Evolutionary conservation across 2,329 filamentous ascomycete genomes (phyloP).

Genomic region (Aspergillus unguis): DNA sequence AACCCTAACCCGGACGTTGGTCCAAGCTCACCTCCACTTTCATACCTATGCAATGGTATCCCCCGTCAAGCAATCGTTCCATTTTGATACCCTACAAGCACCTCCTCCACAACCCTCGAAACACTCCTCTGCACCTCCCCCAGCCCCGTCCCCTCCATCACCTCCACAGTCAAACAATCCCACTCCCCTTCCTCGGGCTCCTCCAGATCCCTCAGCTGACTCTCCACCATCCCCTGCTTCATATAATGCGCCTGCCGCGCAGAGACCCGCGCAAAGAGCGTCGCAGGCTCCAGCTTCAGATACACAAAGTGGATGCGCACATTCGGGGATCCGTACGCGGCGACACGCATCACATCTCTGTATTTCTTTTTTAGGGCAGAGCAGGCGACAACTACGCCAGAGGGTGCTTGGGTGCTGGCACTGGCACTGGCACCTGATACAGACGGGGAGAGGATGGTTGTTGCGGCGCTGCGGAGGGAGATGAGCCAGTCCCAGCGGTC

Average conservation of each 20-base stretch:
- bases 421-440: constrained; percentile 17
- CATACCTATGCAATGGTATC: no score
- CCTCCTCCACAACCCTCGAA: constrained; percentile 55
- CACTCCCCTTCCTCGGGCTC: constrained; percentile 67
- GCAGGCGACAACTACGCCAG: constrained; percentile 89
- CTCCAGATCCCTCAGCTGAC: constrained; percentile 86
- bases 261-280: constrained; percentile 71
- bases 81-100: constrained; percentile 47
- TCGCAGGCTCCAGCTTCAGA: constrained; percentile 71
- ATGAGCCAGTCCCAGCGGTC: constrained; percentile 99
- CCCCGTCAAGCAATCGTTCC: no score
- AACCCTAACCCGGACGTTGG: no score
- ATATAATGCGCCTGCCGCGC: constrained; percentile 84
- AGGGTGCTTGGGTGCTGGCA: constrained; percentile 45
- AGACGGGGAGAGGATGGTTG: constrained; percentile 46
- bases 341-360: constrained; percentile 82
- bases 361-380: constrained; percentile 97
- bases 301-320: constrained; percentile 91
- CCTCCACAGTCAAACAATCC: constrained; percentile 70
- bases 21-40: no score
- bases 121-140: constrained; percentile 59
- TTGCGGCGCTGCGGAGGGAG: constrained; percentile 62
- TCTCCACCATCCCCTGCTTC: constrained; percentile 92
- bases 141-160: constrained; percentile 51
- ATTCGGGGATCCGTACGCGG: constrained; percentile 68